Conservation (phyloP, 768 basidiomycete genomes). For the Boletus pseudopeckii region DNA sequence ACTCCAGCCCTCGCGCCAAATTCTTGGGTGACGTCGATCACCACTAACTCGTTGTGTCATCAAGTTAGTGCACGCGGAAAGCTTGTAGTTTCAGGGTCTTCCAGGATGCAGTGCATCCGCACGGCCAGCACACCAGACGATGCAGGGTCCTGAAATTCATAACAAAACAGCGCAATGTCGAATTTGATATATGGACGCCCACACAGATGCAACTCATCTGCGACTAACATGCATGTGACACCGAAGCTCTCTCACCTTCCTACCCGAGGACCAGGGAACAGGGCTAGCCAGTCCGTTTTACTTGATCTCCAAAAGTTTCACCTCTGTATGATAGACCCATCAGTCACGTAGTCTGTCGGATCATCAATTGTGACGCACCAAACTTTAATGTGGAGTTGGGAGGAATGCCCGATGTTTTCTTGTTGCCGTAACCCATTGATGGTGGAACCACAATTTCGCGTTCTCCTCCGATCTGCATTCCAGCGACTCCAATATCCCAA, state of each 20-base stretch:
- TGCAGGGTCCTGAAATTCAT: conserved; percentile 20
- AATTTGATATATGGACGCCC: conserved; percentile 29
- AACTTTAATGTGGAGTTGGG: conserved; percentile 78
- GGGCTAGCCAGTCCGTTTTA: conserved; percentile 30
- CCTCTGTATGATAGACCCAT: conserved; percentile 44
- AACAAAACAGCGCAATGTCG: conserved; percentile 16
- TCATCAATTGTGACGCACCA: conserved; percentile 45
- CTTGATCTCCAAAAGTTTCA: conserved; percentile 69
- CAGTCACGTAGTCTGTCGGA: conserved; percentile 3
- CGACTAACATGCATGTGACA: conserved; percentile 20
- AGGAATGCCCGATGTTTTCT: conserved; percentile 62
- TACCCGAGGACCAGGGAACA: conserved; percentile 13
- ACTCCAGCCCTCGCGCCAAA: background rate
- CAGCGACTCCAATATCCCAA: conserved; percentile 90
- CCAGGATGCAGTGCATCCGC: conserved; percentile 21
- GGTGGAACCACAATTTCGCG: conserved; percentile 75
- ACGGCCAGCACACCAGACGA: conserved; percentile 22
- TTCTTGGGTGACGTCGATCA: background rate
- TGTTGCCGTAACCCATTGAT: conserved; percentile 66
- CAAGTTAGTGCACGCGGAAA: conserved; percentile 9
- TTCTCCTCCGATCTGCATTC: conserved; percentile 92
- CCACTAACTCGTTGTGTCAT: background rate
- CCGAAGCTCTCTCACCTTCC: conserved; percentile 3
- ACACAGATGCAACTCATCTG: conserved; percentile 15
- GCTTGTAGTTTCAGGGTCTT: conserved; percentile 22